Evolutionary conservation across 2,329 filamentous ascomycete species (phyloP).

Genomic region (Ophiostoma ulmi): DNA sequence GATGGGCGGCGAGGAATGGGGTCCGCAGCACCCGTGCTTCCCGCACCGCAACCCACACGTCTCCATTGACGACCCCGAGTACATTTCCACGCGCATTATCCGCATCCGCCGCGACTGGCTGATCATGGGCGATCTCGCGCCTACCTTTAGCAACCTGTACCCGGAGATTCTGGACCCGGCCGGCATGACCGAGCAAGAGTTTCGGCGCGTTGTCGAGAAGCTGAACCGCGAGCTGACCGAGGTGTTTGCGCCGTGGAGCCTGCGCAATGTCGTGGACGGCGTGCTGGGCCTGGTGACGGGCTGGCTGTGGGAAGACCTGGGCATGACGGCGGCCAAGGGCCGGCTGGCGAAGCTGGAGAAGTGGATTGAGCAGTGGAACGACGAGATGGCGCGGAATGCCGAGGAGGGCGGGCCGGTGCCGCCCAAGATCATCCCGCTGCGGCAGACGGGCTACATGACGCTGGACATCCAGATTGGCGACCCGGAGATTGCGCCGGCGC

Average conservation of each 20-base stretch:
- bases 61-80: slow-evolving; percentile 67
- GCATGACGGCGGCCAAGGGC: slow-evolving; percentile 68
- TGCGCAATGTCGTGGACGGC: slow-evolving; percentile 73
- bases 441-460: slow-evolving; percentile 31
- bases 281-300: slow-evolving; percentile 76
- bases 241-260: slow-evolving; percentile 74
- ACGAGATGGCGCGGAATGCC: slow-evolving; percentile 49
- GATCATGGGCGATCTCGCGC: slow-evolving; percentile 79
- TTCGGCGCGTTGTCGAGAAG: slow-evolving; percentile 72
- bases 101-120: slow-evolving; percentile 90
- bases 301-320: slow-evolving; percentile 92
- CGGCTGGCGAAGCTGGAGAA: slow-evolving; percentile 64
- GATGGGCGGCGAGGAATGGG: slow-evolving; percentile 78
- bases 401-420: slow-evolving; percentile 25
- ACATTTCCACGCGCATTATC: slow-evolving; percentile 78
- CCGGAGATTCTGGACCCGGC: slow-evolving; percentile 89
- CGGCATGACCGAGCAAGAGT: slow-evolving; percentile 77
- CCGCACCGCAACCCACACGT: slow-evolving; percentile 93
- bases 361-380: slow-evolving; percentile 87
- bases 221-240: slow-evolving; percentile 71
- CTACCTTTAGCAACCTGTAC: slow-evolving; percentile 91
- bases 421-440: slow-evolving; percentile 29
- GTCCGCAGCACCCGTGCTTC: slow-evolving; percentile 87
- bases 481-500: slow-evolving; percentile 29
- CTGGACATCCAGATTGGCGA: slow-evolving; percentile 31